A percentile compares a stretch with the other conserved stretches of the same genome.
Evolutionary conservation across 1,284 basidiomycete species (phyloP).

Genomic region (Macrocybe sp.): DNA sequence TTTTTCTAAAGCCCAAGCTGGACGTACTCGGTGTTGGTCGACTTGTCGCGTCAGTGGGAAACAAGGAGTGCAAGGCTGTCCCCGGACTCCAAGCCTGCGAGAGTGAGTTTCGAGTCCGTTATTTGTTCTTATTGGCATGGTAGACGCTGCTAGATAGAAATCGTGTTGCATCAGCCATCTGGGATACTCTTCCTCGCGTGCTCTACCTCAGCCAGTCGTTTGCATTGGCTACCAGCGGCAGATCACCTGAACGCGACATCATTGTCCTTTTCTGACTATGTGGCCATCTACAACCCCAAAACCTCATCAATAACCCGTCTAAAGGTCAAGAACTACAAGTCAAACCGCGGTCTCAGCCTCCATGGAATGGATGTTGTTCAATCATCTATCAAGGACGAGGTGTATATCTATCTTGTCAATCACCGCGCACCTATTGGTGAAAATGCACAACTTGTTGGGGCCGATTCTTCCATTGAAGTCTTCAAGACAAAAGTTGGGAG

Average conservation of each 20-base stretch:
- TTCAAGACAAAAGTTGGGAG: conserved; percentile 53
- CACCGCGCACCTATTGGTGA: conserved; percentile 45
- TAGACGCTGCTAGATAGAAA: conserved; percentile 31
- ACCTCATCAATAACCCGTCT: conserved; percentile 45
- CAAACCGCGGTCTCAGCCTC: conserved; percentile 43
- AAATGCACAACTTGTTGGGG: conserved; percentile 44
- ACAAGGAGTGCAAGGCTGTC: conserved; percentile 41
- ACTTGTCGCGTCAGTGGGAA: conserved; percentile 36
- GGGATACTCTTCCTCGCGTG: conserved; percentile 70
- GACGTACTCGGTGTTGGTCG: conserved; percentile 38
- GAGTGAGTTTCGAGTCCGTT: conserved; percentile 34
- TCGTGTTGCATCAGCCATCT: conserved; percentile 48
- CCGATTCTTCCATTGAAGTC: conserved; percentile 69
- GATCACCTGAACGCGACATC: conserved; percentile 40
- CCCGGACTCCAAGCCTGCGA: conserved; percentile 61
- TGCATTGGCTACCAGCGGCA: conserved; percentile 52
- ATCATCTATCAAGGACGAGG: conserved; percentile 40
- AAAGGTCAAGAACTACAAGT: conserved; percentile 33
- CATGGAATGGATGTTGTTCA: conserved; percentile 74
- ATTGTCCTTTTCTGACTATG: conserved; percentile 45
- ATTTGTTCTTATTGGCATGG: neutral
- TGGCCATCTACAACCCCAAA: conserved; percentile 56
- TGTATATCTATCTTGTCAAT: conserved; percentile 67
- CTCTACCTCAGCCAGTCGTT: conserved; percentile 46
- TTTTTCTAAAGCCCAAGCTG: conserved; percentile 38